A percentile compares a stretch with the other conserved stretches of the same genome.
These are phyloP conservation scores for Quercus aquifolioides DNA, from an alignment of 306 rosid genomes.

Conservation along the genomic window DNA sequence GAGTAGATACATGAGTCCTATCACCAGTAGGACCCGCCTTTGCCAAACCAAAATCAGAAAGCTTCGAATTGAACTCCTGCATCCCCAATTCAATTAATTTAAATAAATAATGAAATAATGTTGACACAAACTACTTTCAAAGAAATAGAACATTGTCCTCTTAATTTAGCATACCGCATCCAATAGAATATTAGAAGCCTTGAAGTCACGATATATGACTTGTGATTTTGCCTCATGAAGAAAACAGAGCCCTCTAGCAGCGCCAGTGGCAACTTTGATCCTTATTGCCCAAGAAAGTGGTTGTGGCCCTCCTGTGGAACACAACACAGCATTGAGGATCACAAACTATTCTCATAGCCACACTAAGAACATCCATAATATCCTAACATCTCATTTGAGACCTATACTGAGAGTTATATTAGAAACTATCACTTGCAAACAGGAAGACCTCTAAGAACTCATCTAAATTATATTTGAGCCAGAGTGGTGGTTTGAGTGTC, in stretches of 20 bases:
- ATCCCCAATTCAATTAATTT: conserved; percentile 16
- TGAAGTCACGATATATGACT: conserved; percentile 96
- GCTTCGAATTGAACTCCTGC: conserved; percentile 85
- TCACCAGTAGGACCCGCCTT: conserved; percentile 98
- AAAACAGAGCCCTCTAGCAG: conserved; percentile 90
- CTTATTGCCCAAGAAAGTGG: conserved; percentile 88
- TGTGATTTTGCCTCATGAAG: conserved; percentile 91
- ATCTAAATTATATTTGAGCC: not conserved
- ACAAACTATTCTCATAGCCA: conserved; percentile 3
- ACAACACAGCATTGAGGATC: not conserved
- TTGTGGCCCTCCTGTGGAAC: conserved; percentile 76
- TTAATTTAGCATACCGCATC: conserved; percentile 60
- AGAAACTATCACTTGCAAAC: too few relatives aligned
- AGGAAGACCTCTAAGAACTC: not conserved
- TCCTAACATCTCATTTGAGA: not conserved
- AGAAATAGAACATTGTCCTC: not conserved
- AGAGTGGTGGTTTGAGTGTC: not conserved
- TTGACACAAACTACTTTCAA: not conserved
- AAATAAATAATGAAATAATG: not conserved
- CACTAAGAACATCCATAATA: not conserved
- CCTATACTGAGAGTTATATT: not conserved
- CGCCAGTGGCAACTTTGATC: conserved; percentile 91
- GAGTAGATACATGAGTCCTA: conserved; percentile 94
- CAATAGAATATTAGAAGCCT: conserved; percentile 87
- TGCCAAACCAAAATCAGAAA: conserved; percentile 97